Base-by-base conservation (phyloP, 768 basidiomycete genomes). In the Lyophyllum shimeji region DNA sequence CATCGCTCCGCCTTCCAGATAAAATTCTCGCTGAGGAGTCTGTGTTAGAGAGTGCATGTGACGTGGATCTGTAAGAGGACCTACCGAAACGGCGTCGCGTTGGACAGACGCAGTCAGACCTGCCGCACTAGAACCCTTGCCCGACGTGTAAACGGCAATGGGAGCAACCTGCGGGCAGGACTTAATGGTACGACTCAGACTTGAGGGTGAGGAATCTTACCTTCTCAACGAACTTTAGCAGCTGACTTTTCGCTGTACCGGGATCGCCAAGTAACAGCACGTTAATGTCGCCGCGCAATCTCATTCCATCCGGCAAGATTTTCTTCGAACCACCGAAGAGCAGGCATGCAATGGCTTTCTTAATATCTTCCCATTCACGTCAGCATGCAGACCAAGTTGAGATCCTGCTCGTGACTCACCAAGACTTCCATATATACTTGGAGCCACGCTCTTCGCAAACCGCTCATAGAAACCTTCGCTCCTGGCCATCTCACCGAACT, bases 191-290 rank as follows among this genome's bases (percentile, higher is more conserved):
- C 54, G 17, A 46, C 20, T 46, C 46, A 50, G 9, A 21, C 4
- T 34, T 25, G 8, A 15, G 45, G 42, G 33, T 45, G 24, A 40
- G 17, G 51, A 34, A 15, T 6, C 64, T 25, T 42, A 89, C 79
- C 87, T 98, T 99, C 70, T 99, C 97, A 12, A 98, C 97, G 62
- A 99, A 99, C 66, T 99, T 99, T 58, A 99, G 84, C 63, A 99
- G 76, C 65, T 99, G 97, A 75, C 89, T 93, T 72, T 99, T 99
- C 20, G 97, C 97, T 13, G 97, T 98, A 74, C 97, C 97, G 7
- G 97, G 97, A 69, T 99, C 97, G 70, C 97, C 97, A 25, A 99
- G 82, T 24, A 98, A 73, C 9, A 99, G 75, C 18, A 99, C 97
- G 68, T 99, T 99, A 69, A 99, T 98, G 67, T 99, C 97, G 11